Evolutionary conservation across 2,329 filamentous ascomycete species (phyloP).

Genomic region (Cytospora chrysosperma): DNA sequence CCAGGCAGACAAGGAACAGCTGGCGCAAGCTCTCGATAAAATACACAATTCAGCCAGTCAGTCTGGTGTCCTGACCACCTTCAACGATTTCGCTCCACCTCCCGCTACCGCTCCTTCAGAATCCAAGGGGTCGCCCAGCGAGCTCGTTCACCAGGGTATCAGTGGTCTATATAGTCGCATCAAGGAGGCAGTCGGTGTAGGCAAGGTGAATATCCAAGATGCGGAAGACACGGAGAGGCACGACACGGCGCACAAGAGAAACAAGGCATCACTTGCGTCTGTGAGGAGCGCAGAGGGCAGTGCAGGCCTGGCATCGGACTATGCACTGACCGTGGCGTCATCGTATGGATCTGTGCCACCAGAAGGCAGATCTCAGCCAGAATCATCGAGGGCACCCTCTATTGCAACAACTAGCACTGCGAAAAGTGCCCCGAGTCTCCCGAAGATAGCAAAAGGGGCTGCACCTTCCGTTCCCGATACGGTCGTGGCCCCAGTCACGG

Average conservation of each 20-base stretch:
- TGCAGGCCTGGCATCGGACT: constrained; percentile 12
- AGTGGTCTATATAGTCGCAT: constrained; percentile 87
- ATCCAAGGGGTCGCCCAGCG: constrained; percentile 67
- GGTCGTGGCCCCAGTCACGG: constrained; percentile 48
- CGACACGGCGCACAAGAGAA: constrained; percentile 10
- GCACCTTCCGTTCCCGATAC: constrained; percentile 45
- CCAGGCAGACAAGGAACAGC: constrained; percentile 68
- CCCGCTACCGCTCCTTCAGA: constrained; percentile 61
- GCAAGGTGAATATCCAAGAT: constrained; percentile 35
- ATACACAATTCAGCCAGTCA: constrained; percentile 89
- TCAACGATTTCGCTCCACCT: constrained; percentile 83
- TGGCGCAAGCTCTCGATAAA: constrained; percentile 76
- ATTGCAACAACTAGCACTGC: constrained; percentile 48
- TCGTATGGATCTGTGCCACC: constrained; percentile 8
- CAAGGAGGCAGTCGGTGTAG: constrained; percentile 75
- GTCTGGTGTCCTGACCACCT: constrained; percentile 81
- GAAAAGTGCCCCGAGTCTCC: constrained; percentile 40
- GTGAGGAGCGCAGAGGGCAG: constrained; percentile 30
- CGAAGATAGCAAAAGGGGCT: constrained; percentile 44
- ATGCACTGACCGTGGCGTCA: constrained; percentile 29
- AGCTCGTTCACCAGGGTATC: constrained; percentile 79
- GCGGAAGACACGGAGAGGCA: constrained; percentile 38
- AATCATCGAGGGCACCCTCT: constrained; percentile 49
- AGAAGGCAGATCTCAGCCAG: constrained; percentile 43
- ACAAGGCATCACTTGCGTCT: constrained; percentile 30